Conservation (phyloP, 163 green algal genomes). For the Volvox carteri region DNA sequence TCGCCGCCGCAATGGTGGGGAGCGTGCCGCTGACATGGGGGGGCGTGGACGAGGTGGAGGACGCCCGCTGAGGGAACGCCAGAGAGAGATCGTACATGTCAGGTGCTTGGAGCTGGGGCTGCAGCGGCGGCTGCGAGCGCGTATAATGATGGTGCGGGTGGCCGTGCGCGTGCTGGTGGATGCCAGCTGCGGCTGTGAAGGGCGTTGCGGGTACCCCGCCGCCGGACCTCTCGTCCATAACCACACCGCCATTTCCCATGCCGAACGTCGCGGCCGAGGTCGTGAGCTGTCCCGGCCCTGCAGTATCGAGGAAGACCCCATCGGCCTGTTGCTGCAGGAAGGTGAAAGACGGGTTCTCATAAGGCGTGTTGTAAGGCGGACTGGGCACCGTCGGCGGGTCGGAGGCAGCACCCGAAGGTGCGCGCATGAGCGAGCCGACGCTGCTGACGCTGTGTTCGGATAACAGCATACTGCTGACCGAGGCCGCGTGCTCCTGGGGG, state of each 20-base stretch:
- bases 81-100: constrained; percentile 1
- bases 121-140: constrained; percentile 1
- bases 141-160: constrained; percentile 28
- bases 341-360: constrained; percentile 10
- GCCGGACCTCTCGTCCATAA: background rate
- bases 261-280: background rate
- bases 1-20: background rate
- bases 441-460: constrained; percentile 45
- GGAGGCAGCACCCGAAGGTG: background rate
- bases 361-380: background rate
- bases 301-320: background rate
- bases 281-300: background rate
- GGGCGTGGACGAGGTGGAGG: background rate
- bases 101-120: background rate
- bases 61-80: background rate
- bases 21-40: background rate
- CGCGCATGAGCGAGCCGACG: constrained; percentile 23
- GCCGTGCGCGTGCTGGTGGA: background rate
- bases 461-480: background rate
- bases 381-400: constrained; percentile 24
- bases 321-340: constrained; percentile 27
- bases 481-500: constrained; percentile 10
- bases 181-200: background rate
- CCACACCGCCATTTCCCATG: background rate
- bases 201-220: background rate